Evolutionary conservation across 345 rosid species (phyloP).

Genomic region (Melastoma malabathricum): DNA sequence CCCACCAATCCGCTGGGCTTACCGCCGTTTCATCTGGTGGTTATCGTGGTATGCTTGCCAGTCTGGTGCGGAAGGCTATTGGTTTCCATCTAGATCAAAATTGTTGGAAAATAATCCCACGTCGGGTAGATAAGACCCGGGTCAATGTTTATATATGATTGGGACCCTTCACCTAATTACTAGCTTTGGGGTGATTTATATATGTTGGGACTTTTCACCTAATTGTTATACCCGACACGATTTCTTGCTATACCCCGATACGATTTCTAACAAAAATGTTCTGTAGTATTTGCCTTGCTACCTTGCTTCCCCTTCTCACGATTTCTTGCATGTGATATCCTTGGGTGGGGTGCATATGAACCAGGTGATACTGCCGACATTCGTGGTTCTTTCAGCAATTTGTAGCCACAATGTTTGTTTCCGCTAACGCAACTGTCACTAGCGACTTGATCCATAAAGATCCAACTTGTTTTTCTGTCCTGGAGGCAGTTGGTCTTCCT

Average conservation of each 20-base stretch:
- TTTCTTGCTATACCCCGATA: too few species aligned
- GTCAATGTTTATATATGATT: too few species aligned
- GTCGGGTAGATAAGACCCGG: too few species aligned
- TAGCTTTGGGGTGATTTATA: too few species aligned
- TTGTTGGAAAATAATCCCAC: too few species aligned
- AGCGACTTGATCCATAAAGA: slow-evolving; percentile 97
- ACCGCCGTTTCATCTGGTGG: slow-evolving; percentile 89
- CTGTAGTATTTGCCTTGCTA: slow-evolving; percentile 76
- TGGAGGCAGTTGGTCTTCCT: slow-evolving; percentile 85
- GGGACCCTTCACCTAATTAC: too few species aligned
- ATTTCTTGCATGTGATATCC: slow-evolving; percentile 88
- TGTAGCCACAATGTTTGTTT: slow-evolving; percentile 80
- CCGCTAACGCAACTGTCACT: slow-evolving; percentile 95
- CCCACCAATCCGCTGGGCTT: slow-evolving; percentile 72
- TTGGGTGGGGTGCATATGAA: slow-evolving; percentile 89
- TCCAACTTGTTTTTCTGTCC: slow-evolving; percentile 72
- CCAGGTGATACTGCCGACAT: slow-evolving; percentile 72
- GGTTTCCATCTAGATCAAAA: too few species aligned
- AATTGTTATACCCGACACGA: too few species aligned
- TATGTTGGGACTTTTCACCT: too few species aligned
- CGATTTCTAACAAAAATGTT: too few species aligned
- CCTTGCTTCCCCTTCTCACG: slow-evolving; percentile 84
- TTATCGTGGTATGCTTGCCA: slow-evolving; percentile 78
- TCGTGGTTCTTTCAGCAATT: slow-evolving; percentile 77
- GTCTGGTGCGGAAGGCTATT: slow-evolving; percentile 84